Evolutionary conservation across 257 asterid species (phyloP).

Genomic region (Euphrasia confusa): DNA sequence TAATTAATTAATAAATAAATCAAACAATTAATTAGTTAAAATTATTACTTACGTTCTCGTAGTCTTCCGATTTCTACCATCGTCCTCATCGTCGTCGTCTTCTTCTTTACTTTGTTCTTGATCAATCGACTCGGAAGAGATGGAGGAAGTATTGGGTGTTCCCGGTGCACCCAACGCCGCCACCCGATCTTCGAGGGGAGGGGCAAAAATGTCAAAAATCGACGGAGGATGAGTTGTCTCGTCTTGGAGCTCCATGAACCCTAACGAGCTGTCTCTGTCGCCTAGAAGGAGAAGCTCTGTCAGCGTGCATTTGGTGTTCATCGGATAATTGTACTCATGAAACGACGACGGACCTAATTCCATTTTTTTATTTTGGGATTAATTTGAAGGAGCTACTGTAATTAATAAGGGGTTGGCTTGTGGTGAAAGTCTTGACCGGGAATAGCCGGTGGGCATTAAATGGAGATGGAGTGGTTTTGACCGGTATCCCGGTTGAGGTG

Average conservation of each 20-base stretch:
- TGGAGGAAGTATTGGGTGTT: constrained; percentile 58
- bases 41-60: constrained; percentile 37
- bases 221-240: constrained; percentile 33
- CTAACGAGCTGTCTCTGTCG: constrained; percentile 34
- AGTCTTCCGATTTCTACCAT: constrained; percentile 27
- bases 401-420: constrained; percentile 5
- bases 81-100: constrained; percentile 24
- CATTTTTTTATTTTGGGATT: neutral
- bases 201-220: constrained; percentile 22
- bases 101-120: constrained; percentile 19
- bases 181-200: constrained; percentile 12
- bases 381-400: neutral
- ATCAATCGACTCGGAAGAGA: constrained; percentile 54
- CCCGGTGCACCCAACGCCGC: constrained; percentile 42
- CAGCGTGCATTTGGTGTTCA: constrained; percentile 12
- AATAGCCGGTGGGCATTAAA: constrained; percentile 33
- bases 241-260: constrained; percentile 58
- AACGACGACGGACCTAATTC: no score
- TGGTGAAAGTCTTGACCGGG: constrained; percentile 35
- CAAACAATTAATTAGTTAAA: neutral
- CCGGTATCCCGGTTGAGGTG: constrained; percentile 73
- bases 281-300: constrained; percentile 23
- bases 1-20: neutral
- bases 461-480: constrained; percentile 38
- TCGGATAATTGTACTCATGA: no score